A percentile compares a stretch with the other conserved stretches of the same genome.
These are phyloP conservation scores for Penicillium bovifimosum DNA, from an alignment of 495 filamentous ascomycete genomes.

Conservation along the genomic window DNA sequence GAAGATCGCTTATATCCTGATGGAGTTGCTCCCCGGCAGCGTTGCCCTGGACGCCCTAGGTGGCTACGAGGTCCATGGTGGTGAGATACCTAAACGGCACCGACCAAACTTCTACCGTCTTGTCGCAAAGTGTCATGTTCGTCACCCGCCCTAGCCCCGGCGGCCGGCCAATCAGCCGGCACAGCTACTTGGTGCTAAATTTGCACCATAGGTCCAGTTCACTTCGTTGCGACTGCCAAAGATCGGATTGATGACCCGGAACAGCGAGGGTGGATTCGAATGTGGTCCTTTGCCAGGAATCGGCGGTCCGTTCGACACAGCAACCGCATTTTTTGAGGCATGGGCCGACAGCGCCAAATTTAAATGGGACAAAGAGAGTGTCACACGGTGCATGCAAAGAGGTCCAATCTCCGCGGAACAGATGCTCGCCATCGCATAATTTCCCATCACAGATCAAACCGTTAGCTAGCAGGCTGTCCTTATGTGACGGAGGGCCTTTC, in stretches of 20 bases:
- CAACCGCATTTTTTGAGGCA: constrained; percentile 10
- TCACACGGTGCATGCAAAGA: not conserved
- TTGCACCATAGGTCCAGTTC: constrained; percentile 4
- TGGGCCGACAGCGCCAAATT: constrained; percentile 10
- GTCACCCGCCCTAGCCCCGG: not conserved
- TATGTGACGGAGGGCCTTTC: constrained; percentile 5
- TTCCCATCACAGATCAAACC: constrained; percentile 5
- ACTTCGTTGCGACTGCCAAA: constrained; percentile 6
- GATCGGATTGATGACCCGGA: constrained; percentile 4
- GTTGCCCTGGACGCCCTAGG: constrained; percentile 11
- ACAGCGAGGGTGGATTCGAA: constrained; percentile 1
- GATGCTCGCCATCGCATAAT: not conserved
- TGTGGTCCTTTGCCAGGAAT: constrained; percentile 7
- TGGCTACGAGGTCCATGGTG: constrained; percentile 5
- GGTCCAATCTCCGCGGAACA: not conserved
- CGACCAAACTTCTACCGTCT: not conserved
- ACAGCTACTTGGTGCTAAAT: not conserved
- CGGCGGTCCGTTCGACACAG: constrained; percentile 9
- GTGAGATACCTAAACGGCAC: not conserved
- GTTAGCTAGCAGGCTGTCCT: constrained; percentile 4
- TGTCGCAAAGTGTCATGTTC: constrained; percentile 2
- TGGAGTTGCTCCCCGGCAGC: constrained; percentile 7
- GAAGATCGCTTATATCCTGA: constrained; percentile 2
- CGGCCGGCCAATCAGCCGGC: not conserved
- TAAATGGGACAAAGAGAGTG: not conserved